Evolutionary conservation across 108 stramenopile genomes (phyloP).

Genomic region (Discostella stelligeroides): DNA sequence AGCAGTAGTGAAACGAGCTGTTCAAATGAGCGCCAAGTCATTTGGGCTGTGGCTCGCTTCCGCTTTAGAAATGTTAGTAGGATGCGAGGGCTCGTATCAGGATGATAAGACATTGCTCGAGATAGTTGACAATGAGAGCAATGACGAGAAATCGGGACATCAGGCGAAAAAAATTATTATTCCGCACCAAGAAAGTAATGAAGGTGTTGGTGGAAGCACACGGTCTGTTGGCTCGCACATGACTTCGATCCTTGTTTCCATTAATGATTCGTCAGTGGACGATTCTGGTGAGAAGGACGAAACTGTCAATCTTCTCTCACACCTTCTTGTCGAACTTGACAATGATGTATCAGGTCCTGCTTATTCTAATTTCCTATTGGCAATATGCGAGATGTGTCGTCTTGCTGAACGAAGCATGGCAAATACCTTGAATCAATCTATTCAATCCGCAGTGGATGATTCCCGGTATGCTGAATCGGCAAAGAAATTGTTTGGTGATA

Average conservation of each 20-base stretch:
- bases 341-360: conserved; percentile 37
- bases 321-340: conserved; percentile 37
- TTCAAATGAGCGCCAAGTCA: conserved; percentile 60
- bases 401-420: conserved; percentile 69
- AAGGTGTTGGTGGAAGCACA: conserved; percentile 14
- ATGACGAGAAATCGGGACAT: conserved; percentile 12
- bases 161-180: conserved; percentile 12
- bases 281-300: conserved; percentile 11
- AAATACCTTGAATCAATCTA: conserved; percentile 76
- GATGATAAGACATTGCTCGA: conserved; percentile 42
- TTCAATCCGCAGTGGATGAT: conserved; percentile 62
- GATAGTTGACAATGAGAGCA: conserved; percentile 25
- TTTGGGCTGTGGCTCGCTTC: conserved; percentile 81
- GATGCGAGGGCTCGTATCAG: conserved; percentile 61
- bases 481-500: conserved; percentile 35
- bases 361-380: conserved; percentile 57
- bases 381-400: conserved; percentile 81
- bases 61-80: conserved; percentile 70
- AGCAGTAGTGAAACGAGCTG: conserved; percentile 69
- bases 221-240: background rate
- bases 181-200: conserved; percentile 34
- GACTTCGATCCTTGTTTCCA: conserved; percentile 14
- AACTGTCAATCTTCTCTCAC: conserved; percentile 15
- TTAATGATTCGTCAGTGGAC: too few relatives aligned
- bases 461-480: conserved; percentile 47